These are phyloP conservation scores for Blepharisma japonicum DNA, from an alignment of 73 alveolate species.

Conservation along the genomic window DNA sequence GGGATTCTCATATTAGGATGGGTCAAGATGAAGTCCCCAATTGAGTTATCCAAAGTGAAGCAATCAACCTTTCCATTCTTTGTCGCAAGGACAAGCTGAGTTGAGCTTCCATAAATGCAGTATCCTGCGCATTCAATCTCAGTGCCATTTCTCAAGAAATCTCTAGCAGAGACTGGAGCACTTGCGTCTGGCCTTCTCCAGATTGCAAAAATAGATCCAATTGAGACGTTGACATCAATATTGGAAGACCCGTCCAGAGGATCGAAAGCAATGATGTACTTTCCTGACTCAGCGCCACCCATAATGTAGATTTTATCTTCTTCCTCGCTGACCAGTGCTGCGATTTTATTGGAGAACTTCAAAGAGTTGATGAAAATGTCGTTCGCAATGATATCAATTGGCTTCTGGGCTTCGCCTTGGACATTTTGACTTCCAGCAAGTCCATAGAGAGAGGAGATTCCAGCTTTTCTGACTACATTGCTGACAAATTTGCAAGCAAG, in stretches of 20 bases:
- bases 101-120: constrained; percentile 48
- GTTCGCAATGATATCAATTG: constrained; percentile 41
- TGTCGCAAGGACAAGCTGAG: constrained; percentile 52
- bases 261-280: constrained; percentile 29
- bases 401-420: constrained; percentile 48
- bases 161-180: constrained; percentile 28
- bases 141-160: constrained; percentile 45
- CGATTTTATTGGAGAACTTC: constrained; percentile 35
- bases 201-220: constrained; percentile 34
- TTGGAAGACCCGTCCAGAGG: constrained; percentile 40
- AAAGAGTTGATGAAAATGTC: constrained; percentile 37
- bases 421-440: constrained; percentile 56
- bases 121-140: constrained; percentile 51
- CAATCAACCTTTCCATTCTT: constrained; percentile 50
- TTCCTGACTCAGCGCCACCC: constrained; percentile 28
- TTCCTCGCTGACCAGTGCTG: constrained; percentile 44
- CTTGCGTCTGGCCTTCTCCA: constrained; percentile 22
- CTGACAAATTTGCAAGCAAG: constrained; percentile 47
- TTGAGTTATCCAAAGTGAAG: constrained; percentile 52
- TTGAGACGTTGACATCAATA: constrained; percentile 38
- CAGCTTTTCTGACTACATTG: constrained; percentile 44
- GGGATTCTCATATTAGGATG: constrained; percentile 54
- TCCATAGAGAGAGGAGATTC: constrained; percentile 62
- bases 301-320: constrained; percentile 31
- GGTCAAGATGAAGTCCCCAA: constrained; percentile 68